These are phyloP conservation scores for Fusarium nisikadoi DNA, from an alignment of 2,329 filamentous ascomycete genomes.

Conservation along the genomic window DNA sequence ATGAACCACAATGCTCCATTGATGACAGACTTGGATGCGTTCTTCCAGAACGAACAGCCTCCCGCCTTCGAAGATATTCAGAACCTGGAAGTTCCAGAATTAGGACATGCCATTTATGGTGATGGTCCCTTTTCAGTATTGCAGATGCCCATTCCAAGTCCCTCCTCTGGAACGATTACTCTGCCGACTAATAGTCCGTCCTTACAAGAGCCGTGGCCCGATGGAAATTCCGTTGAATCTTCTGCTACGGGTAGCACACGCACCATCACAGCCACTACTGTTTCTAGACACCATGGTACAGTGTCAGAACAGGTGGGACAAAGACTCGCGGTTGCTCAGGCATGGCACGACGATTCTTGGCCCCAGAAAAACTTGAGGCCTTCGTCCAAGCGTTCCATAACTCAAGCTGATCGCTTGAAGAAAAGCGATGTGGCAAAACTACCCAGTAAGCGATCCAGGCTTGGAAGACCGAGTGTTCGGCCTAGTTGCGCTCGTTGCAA, in stretches of 20 bases:
- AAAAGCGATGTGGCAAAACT: accelerated
- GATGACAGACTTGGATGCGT: neutral
- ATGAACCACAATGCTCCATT: neutral
- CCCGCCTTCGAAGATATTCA: neutral
- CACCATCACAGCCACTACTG: neutral
- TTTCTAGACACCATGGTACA: too few species aligned
- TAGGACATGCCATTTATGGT: accelerated
- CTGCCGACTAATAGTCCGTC: neutral
- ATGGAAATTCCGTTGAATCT: neutral
- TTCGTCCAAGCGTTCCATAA: accelerated
- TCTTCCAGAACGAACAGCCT: neutral
- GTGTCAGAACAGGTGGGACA: neutral
- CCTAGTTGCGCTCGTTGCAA: neutral
- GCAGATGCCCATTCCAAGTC: neutral
- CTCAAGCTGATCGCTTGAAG: accelerated
- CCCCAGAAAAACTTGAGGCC: accelerated
- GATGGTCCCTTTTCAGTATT: neutral
- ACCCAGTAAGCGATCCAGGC: neutral
- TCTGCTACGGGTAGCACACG: neutral
- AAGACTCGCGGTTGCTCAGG: neutral
- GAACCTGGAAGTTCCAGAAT: neutral
- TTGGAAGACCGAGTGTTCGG: neutral
- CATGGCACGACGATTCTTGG: neutral
- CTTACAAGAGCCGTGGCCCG: neutral
- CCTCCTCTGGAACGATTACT: neutral